Base-by-base conservation (phyloP, 805 yeast species). In the Ogataea kodamae region DNA sequence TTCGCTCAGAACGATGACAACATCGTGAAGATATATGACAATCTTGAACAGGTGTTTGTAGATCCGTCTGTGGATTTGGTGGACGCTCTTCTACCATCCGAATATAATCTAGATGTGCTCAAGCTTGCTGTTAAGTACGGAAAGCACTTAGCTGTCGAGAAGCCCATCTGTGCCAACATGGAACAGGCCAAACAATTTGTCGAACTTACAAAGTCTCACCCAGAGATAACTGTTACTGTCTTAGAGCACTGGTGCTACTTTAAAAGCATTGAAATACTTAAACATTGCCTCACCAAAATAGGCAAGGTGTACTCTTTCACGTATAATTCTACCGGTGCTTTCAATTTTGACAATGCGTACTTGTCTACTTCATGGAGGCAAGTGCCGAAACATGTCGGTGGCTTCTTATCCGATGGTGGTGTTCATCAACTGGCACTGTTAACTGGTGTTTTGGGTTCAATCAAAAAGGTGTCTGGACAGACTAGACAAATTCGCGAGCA, bases 381-480 rank as follows among this genome's bases (percentile, higher is more conserved):
- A 55, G 69, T 79, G 29, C 97, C 97, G 19, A 80, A 86, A 59
- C 97, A 90, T 56, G 74, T 88, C 46, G 97, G 97, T 35, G 97
- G 97, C 0, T 89, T 69, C 61, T 67, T 90, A 50, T 80, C 90
- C 39, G 97, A 90, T 53, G 97, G 96, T 52, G 97, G 97, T 56
- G 97, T 90, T 15, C 97, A 90, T 62, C 97, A 89, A 60, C 65
- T 89, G 57, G 96, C 96, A 3, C 64, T 87, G 22, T 70, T 89
- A 45, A 87, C 95, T 6, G 86, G 77, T 40, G 77, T 87, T 12
- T 67, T 90, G 35, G 97, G 97, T 33, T 67, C 69, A 15, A 80
- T 87, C 10, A 76, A 72, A 30, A 59, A 78, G 5, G 76, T 89
- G 22, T 73, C 85, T 35, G 96, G 88, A 7, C 72, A 73, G 46